Evolutionary conservation across 805 yeast species (phyloP).

Genomic region (Candida odintsovae): DNA sequence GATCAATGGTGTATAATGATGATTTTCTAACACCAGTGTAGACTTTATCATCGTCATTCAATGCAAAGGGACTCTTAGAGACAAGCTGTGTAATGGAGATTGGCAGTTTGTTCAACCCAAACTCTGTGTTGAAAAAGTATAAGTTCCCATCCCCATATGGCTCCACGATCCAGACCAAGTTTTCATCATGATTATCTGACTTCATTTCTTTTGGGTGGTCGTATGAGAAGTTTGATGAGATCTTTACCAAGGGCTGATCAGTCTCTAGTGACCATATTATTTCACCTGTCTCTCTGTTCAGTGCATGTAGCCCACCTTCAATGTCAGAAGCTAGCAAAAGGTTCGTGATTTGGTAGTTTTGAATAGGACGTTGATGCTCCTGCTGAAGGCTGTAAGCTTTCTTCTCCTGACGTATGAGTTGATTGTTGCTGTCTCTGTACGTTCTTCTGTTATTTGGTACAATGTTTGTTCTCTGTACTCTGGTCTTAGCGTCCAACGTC

Average conservation of each 20-base stretch:
- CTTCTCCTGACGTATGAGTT: background rate
- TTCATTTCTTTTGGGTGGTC: constrained; percentile 3
- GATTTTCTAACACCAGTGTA: constrained; percentile 84
- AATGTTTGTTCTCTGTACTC: background rate
- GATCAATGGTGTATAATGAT: constrained; percentile 67
- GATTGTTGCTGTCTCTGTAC: background rate
- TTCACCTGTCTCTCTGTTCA: constrained; percentile 70
- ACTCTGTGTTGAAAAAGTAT: constrained; percentile 68
- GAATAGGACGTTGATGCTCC: constrained; percentile 34
- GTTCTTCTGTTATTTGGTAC: background rate
- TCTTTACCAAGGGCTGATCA: constrained; percentile 54
- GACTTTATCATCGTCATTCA: constrained; percentile 64
- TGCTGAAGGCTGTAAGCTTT: background rate
- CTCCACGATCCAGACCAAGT: constrained; percentile 79
- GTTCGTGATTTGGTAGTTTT: constrained; percentile 68
- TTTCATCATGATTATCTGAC: constrained; percentile 18
- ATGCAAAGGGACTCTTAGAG: constrained; percentile 77
- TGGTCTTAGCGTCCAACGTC: background rate
- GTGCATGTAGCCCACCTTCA: constrained; percentile 82
- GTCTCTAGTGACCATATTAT: constrained; percentile 71
- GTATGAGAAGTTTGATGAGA: constrained; percentile 18
- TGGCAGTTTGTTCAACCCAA: constrained; percentile 78
- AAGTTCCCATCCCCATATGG: constrained; percentile 82
- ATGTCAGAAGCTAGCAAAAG: constrained; percentile 69
- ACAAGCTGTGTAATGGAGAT: constrained; percentile 74